Base-by-base conservation (phyloP, 1,284 basidiomycete species). In the Naganishia albida region DNA sequence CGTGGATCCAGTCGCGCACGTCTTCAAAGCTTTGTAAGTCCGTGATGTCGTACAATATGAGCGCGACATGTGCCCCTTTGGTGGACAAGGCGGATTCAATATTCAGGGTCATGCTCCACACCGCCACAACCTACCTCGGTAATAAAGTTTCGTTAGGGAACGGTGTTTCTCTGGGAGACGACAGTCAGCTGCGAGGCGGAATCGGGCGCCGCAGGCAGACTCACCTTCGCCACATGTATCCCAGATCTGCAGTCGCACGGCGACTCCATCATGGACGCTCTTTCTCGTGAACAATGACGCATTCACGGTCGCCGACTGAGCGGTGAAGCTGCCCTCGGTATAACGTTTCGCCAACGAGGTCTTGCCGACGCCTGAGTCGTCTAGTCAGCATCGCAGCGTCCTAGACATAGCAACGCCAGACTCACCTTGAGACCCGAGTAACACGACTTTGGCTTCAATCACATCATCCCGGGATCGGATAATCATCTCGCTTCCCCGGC, bases 21-120 rank as follows among this genome's bases (percentile, higher is more conserved):
- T 68, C 67, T 15, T 52, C 59, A 28, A 68, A 68, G 46, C 59
- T 63, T 23, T 53, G 34, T 8, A 44, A 52, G 42, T 60, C 62
- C 7, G 67, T 57, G 48, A 65, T 63, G 39, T 68, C 67, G 54
- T 68, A 68, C 2, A 65, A 25, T 48, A 68, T 68, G 49, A 68
- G 44, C 6, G 64, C 63, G 7, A 57, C 67, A 38, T 68, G 63
- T 25, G 67, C 67, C 16, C 65, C 65, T 60, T 20, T 12, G 1
- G 12, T 10, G 20, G n/a, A 48, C 15, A 20, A 26, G 23, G 46
- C 13, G 4, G 20, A 12, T 23, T 48, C 18, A 51, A 18, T 2
- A 51, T 43, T 3, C 16, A 28, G 13, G 28, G 28, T 51, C 26
- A 18, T 2, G 15, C 13, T 6, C 20, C 46, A 23, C 15, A 26